Base-by-base conservation (phyloP, 2,329 filamentous ascomycete species). In the Didymella segeticola region DNA sequence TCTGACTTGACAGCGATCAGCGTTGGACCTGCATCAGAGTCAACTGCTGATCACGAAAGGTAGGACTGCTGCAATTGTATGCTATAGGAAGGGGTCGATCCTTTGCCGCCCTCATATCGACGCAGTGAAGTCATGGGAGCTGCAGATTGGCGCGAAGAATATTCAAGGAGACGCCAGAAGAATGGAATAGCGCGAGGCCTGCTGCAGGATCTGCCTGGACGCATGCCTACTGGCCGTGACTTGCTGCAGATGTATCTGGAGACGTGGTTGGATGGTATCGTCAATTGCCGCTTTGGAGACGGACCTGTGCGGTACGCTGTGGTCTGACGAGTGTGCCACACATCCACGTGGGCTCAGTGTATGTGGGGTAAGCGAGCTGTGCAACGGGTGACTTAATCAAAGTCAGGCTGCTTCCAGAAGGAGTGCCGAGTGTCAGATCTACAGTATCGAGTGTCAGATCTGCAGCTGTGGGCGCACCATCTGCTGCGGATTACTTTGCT, bases 21-120 rank as follows among this genome's bases (percentile, higher is more conserved):
- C 53, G 47, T 51, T 64, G 68, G 67, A 69, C 68, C 68, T 72
- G 70, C 70, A 73, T 66, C 53, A 61, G 53, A 53, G 53, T 53
- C 43, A 56, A 58, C 63, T 64, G 55, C 53, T 64, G 58, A 60
- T 53, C 55, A 60, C 51, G 56, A 57, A 52, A 54, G 56, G 52
- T 53, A 46, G 56, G 54, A 53, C 34, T 51, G 46, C 50, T 62
- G 31, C 34, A n/a, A n/a, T n/a, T n/a, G n/a, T n/a, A 25, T 47
- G 29, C 63, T 46, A 67, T 66, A 70, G 63, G 68, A 63, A 47
- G 38, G 15, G 33, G 52, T 17, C 46, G 25, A 57, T 67, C 57
- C 55, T 46, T 54, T 67, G 58, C 68, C 38, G 62, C 51, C 25
- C 19, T 58, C 57, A 61, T 67, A 66, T 67, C 57, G 53, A 43